Percentiles rank a stretch among this genome's conserved stretches.
These are phyloP conservation scores for Aspergillus sp. DNA, from an alignment of 2,329 filamentous ascomycete species.

Conservation along the genomic window DNA sequence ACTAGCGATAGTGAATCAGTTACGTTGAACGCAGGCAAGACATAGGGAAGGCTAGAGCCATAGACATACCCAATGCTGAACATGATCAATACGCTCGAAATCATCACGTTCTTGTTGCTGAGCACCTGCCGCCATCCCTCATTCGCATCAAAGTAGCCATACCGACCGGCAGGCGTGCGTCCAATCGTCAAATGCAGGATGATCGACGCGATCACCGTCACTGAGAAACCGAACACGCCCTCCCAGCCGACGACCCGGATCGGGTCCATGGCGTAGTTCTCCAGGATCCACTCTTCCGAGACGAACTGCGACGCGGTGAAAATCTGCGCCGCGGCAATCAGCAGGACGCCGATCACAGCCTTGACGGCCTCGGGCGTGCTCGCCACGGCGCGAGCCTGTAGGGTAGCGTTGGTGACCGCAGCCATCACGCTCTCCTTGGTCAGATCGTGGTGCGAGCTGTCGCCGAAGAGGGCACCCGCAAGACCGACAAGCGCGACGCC, in stretches of 20 bases:
- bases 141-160: conserved; percentile 85
- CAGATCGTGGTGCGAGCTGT: conserved; percentile 43
- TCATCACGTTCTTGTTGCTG: conserved; percentile 64
- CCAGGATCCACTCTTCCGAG: conserved; percentile 88
- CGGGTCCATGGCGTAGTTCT: conserved; percentile 74
- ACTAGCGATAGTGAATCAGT: conserved; percentile 42
- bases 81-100: conserved; percentile 90
- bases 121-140: conserved; percentile 83
- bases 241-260: conserved; percentile 95
- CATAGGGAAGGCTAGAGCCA: conserved; percentile 8
- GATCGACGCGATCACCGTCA: conserved; percentile 76
- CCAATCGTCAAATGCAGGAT: conserved; percentile 77
- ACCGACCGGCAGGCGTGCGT: conserved; percentile 66
- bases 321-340: conserved; percentile 92
- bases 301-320: conserved; percentile 98
- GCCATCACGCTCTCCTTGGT: conserved; percentile 25
- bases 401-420: conserved; percentile 38
- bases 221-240: conserved; percentile 80
- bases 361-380: conserved; percentile 58
- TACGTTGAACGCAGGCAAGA: not conserved
- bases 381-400: conserved; percentile 41
- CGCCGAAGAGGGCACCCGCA: conserved; percentile 76
- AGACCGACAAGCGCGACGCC: conserved; percentile 89
- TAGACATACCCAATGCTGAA: conserved; percentile 82
- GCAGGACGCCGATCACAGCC: conserved; percentile 76